phyloP scores from a whole-genome alignment of 352 stramenopile genomes.

The Globisporangium cylindrosporum region DNA sequence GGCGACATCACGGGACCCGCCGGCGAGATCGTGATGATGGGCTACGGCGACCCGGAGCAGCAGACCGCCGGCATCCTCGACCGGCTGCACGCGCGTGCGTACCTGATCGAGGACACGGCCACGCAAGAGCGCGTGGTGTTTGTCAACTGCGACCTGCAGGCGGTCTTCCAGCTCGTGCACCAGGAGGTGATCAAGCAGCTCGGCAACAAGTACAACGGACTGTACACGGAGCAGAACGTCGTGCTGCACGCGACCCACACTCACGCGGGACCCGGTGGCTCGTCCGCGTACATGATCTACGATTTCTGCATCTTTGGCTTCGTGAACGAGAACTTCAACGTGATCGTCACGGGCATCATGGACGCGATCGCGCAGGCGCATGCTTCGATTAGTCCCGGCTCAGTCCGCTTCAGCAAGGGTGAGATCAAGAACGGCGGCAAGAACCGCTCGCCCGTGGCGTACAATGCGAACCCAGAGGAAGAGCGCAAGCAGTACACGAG shows the following conservation, averaged over 20 bases:
- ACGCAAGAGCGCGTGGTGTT: constrained; percentile 35
- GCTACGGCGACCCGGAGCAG: constrained; percentile 53
- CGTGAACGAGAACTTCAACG: constrained; percentile 55
- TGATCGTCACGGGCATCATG: constrained; percentile 69
- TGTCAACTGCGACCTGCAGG: constrained; percentile 44
- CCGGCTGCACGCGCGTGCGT: constrained; percentile 60
- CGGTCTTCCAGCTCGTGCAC: constrained; percentile 52
- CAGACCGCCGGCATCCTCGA: constrained; percentile 51
- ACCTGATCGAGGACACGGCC: constrained; percentile 41
- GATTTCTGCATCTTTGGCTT: constrained; percentile 43
- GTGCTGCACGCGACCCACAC: constrained; percentile 80
- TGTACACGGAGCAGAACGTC: constrained; percentile 69
- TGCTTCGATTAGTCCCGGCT: constrained; percentile 36
- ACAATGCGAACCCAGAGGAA: constrained; percentile 57
- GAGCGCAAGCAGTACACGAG: constrained; percentile 51
- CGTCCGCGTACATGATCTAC: constrained; percentile 76
- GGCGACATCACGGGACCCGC: constrained; percentile 57
- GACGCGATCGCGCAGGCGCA: constrained; percentile 56
- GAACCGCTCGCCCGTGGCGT: constrained; percentile 68
- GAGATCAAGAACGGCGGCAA: constrained; percentile 36
- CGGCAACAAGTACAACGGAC: constrained; percentile 23
- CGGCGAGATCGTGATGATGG: constrained; percentile 64
- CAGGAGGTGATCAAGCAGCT: constrained; percentile 44
- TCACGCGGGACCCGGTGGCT: constrained; percentile 69
- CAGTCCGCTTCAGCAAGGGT: constrained; percentile 35